A percentile compares a stretch with the other conserved stretches of the same genome.
Evolutionary conservation across 768 basidiomycete species (phyloP).

Genomic region (Termitomyces sp.): DNA sequence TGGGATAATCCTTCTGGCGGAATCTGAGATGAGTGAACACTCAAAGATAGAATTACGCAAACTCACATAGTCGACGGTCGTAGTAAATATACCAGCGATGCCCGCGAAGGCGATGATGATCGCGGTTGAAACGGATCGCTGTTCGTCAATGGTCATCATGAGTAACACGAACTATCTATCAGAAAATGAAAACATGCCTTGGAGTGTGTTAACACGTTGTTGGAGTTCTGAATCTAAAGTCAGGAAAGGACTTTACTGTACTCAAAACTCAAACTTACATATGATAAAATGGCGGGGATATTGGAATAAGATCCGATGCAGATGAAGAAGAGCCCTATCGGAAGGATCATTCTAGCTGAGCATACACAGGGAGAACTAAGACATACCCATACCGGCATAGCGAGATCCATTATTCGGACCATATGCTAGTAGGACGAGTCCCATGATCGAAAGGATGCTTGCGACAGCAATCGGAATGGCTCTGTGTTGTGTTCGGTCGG

Average conservation of each 20-base stretch:
- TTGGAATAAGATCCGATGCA: conserved; percentile 31
- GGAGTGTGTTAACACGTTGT: neutral
- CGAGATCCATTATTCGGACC: conserved; percentile 23
- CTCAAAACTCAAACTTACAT: conserved; percentile 22
- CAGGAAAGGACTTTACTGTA: neutral
- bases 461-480: conserved; percentile 32
- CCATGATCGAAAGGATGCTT: conserved; percentile 28
- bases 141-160: no score
- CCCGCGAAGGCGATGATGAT: no score
- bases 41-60: no score
- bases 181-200: no score
- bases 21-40: conserved; percentile 5
- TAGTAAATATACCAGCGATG: no score
- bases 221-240: neutral
- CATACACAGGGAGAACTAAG: neutral
- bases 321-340: conserved; percentile 26
- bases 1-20: no score
- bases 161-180: no score
- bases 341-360: neutral
- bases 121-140: no score
- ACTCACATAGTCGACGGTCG: no score
- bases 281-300: conserved; percentile 35
- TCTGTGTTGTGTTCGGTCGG: conserved; percentile 33
- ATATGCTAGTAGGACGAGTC: conserved; percentile 31
- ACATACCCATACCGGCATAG: conserved; percentile 27